phyloP scores from a whole-genome alignment of 2,329 filamentous ascomycete species.

The Cordyceps farinosa region DNA sequence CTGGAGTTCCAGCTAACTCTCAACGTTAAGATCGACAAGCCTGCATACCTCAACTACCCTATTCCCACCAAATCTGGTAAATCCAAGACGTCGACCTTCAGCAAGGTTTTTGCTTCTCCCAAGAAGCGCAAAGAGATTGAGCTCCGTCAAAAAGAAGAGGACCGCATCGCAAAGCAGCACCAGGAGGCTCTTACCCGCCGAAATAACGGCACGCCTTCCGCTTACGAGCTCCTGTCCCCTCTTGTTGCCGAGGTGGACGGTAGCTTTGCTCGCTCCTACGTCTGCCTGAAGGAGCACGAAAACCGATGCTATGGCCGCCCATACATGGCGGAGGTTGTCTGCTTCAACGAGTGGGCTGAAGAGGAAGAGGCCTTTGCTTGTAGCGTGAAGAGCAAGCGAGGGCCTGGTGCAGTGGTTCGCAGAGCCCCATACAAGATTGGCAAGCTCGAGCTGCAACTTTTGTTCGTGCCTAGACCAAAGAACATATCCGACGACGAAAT shows the following conservation, averaged over 20 bases:
- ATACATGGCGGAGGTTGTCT: conserved; percentile 82
- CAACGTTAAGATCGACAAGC: conserved; percentile 89
- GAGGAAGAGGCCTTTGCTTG: conserved; percentile 75
- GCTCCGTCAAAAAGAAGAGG: conserved; percentile 74
- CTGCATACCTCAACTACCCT: conserved; percentile 55
- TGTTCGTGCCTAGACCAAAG: conserved; percentile 92
- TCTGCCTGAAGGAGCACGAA: conserved; percentile 92
- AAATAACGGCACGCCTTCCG: conserved; percentile 61
- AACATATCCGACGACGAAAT: conserved; percentile 87
- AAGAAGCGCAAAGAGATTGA: conserved; percentile 97
- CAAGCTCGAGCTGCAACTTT: conserved; percentile 86
- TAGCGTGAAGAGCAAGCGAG: conserved; percentile 92
- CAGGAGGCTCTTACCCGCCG: conserved; percentile 63
- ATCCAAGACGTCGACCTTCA: conserved; percentile 83
- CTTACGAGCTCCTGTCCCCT: conserved; percentile 84
- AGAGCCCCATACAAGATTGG: conserved; percentile 95
- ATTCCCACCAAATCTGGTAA: conserved; percentile 61
- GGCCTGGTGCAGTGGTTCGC: conserved; percentile 65
- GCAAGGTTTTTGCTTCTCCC: conserved; percentile 86
- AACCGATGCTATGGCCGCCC: conserved; percentile 82
- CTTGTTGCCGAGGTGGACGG: conserved; percentile 79
- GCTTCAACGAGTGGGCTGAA: conserved; percentile 98
- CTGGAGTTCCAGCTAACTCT: conserved; percentile 98
- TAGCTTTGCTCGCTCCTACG: conserved; percentile 90
- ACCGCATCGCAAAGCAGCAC: conserved; percentile 62